Percentiles rank a stretch among this genome's conserved stretches.
Evolutionary conservation across 306 rosid species (phyloP).

Genomic region (Rosa persica): DNA sequence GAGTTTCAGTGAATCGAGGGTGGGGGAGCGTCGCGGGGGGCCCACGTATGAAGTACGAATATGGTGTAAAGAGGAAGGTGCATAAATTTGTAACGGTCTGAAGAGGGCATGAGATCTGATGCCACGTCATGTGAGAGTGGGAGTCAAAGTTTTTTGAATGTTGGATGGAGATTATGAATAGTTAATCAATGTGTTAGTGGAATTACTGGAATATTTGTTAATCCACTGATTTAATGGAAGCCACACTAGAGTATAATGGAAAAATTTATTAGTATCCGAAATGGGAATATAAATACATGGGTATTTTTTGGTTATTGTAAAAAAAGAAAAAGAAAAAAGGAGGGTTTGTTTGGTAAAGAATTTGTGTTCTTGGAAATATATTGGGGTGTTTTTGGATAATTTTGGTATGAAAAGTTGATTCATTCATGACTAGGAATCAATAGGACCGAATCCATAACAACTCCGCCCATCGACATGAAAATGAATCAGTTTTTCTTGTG

Average conservation of each 20-base stretch:
- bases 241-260: background rate
- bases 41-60: background rate
- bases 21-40: background rate
- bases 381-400: too few species aligned
- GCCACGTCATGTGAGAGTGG: background rate
- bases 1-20: slow-evolving; percentile 12
- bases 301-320: too few species aligned
- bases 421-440: too few species aligned
- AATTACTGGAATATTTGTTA: background rate
- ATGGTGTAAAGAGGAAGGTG: background rate
- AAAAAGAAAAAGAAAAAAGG: too few species aligned
- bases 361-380: too few species aligned
- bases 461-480: too few species aligned
- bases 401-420: background rate
- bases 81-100: slow-evolving; percentile 14
- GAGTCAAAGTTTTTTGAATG: background rate
- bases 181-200: background rate
- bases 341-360: background rate
- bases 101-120: background rate
- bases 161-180: background rate
- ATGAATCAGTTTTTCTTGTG: too few species aligned
- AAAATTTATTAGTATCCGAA: too few species aligned
- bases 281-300: background rate
- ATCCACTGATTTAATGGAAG: background rate
- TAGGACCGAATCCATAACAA: too few species aligned